Base-by-base conservation (phyloP, 495 filamentous ascomycete genomes). In the Aspergillus sclerotiicarbonarius region DNA sequence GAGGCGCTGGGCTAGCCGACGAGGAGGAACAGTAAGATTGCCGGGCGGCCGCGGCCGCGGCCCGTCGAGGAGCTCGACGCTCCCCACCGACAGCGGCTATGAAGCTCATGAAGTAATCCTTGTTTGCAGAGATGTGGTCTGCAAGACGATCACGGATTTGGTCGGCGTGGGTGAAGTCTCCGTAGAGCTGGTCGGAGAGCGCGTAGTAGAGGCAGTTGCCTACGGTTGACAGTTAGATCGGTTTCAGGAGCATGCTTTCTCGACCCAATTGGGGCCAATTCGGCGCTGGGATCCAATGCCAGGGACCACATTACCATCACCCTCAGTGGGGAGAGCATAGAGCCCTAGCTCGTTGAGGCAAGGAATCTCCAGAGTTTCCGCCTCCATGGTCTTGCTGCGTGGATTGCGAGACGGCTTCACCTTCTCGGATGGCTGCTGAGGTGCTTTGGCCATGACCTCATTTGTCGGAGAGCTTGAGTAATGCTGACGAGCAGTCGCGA, bases 201-300 rank as follows among this genome's bases (percentile, higher is more conserved):
- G 89, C 87, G 69, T 90, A 86, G 69, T 90, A 91, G 30, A 91
- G 81, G 68, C 88, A 91, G 70, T 91, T 88, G 37, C 87, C 87
- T 88, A 61, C 13, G 19, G 19, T 12, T 49, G 15, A 33, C 30
- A 20, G 55, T 62, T 53, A 49, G 61, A 69, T 52, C 62, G 54
- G 67, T 61, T 55, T 69, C 60, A 60, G 37, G 63, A 50, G 32
- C 16, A 8, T 6, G 6, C 30, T 37, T 33, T 29, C 16, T 0
- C 1, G 15, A 33, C 12, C 21, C 33, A 50, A 54, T 56, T 39
- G 62, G 20, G 41, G 2, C n/a, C 8, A 12, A 25, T n/a, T 30
- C 16, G 21, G 37, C 35, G 45, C 32, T 16, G 47, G 16, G 12
- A 30, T 6, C 33, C 37, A 53, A 56, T 54, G 49, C 29, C 43